Base-by-base conservation (phyloP, 805 yeast species). In the Candida germanica region DNA sequence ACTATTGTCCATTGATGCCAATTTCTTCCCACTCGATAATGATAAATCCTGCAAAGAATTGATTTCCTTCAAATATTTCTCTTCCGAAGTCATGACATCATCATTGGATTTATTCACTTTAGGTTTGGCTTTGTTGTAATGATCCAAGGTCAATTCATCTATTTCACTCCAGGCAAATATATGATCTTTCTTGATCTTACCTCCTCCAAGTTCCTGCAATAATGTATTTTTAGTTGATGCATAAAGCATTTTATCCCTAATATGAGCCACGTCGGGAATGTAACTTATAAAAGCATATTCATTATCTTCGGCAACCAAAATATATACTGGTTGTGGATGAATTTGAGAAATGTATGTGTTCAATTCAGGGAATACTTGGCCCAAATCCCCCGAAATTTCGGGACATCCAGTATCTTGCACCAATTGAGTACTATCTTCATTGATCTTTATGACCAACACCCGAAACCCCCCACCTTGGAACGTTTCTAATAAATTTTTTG, bases 141-240 rank as follows among this genome's bases (percentile, higher is more conserved):
- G 77, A 0, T 51, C 56, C n/a, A 56, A 53, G 19, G 75, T 61
- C 29, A 80, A 54, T 49, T 80, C 94, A 6, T 66, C 72, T 26
- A 70, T 49, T 21, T 73, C 78, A 27, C 83, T 79, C 61, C 82
- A 66, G 6, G 82, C 53, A 32, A 71, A 63, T 2, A 53, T 40
- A 34, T 58, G 49, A 25, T 43, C 50, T 36, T 73, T 71, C 26
- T 64, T 52, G 56, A 80, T 75, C 36, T 64, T 61, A 38, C 71
- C 73, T 4, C 74, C 73, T 6, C 96, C 96, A 26, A 91, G 67
- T 43, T 83, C 81, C 47, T 84, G 77, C 38, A 85, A 62, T 24
- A 93, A 59, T 1, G 93, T 78, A 56, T 78, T 83, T 43, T 87
- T 87, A 8, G 94, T 80, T 2, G 96, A 86, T 4, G 98, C 98